Base-by-base conservation (phyloP, 805 yeast species). In the Hyphopichia homilentoma region DNA sequence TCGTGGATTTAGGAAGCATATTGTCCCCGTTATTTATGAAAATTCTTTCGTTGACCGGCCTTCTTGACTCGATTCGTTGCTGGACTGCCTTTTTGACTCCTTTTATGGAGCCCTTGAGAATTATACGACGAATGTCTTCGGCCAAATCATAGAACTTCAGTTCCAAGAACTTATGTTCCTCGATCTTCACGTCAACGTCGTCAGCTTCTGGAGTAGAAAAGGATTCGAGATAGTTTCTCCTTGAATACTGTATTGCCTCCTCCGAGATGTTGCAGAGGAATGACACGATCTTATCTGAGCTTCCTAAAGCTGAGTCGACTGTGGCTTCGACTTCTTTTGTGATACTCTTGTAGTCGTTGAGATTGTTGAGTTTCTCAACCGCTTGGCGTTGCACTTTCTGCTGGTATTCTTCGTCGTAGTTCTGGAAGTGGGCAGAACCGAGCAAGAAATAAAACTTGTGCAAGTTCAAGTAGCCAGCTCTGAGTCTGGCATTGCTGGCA, bases 371-470 rank as follows among this genome's bases (percentile, higher is more conserved):
- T 38, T 13, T 38, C 38, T 17, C 33, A 2, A 46, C 30, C 16
- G 38, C 41, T 23, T 38, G 35, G 7, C 43, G 26, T 7, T 29
- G 7, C 7, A 61, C 54, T 24, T 57, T 54, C 13, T 41, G 36
- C 18, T 39, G 41, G 31, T 59, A 66, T 30, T 60, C 68, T 14
- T 41, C 46, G 41, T 66, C 69, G 36, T 62, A 55, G 7, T 47
- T 34, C 40, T 82, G 89, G 41, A 70, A 84, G 47, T 82, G 75
- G 0, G 84, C 75, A 2, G 88, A 77, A 0, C 86, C 97, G 16
- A 84, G 62, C 40, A 87, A 75, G 49, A 89, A 90, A 48, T 76
- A 82, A 27, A 81, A 70, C 32, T 89, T 79, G 52, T 93, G 97
- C 11, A 85, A 57, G 7, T 77, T 47, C 31, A 85, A 82, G 20